Conservation (phyloP, 768 basidiomycete species). For the Ramaria sp. region DNA sequence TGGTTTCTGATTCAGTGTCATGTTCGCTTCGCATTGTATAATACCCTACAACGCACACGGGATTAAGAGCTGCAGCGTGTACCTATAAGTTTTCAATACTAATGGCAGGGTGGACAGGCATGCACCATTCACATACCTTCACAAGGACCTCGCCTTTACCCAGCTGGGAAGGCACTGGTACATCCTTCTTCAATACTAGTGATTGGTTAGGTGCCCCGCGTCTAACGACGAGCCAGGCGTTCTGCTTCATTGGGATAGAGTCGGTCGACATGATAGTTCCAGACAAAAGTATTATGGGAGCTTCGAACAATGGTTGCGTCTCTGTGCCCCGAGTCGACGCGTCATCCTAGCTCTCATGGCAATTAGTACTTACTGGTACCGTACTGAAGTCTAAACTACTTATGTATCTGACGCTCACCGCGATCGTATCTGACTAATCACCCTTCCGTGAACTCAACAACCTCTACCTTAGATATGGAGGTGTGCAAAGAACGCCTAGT, state of each 20-base stretch:
- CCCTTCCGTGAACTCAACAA: background rate
- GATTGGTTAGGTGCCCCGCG: constrained; percentile 21
- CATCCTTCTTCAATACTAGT: constrained; percentile 19
- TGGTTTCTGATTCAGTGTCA: background rate
- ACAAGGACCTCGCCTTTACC: constrained; percentile 36
- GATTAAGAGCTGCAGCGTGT: constrained; percentile 53
- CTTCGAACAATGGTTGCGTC: background rate
- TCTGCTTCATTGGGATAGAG: background rate
- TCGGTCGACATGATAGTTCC: background rate
- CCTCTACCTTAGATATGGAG: constrained; percentile 4
- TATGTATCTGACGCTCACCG: too few species aligned
- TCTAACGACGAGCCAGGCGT: constrained; percentile 20
- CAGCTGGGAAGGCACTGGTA: constrained; percentile 24
- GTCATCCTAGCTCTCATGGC: too few species aligned
- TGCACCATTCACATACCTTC: constrained; percentile 15
- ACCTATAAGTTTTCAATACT: constrained; percentile 13
- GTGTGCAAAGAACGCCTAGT: background rate
- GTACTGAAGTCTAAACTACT: too few species aligned
- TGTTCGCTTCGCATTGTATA: background rate
- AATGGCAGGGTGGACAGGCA: background rate
- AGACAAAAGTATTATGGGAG: background rate
- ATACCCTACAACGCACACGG: constrained; percentile 30
- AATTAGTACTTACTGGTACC: too few species aligned
- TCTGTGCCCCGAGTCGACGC: too few species aligned
- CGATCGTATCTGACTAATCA: constrained; percentile 1